Conservation (phyloP, 495 filamentous ascomycete species). For the Neurospora hispaniola region DNA sequence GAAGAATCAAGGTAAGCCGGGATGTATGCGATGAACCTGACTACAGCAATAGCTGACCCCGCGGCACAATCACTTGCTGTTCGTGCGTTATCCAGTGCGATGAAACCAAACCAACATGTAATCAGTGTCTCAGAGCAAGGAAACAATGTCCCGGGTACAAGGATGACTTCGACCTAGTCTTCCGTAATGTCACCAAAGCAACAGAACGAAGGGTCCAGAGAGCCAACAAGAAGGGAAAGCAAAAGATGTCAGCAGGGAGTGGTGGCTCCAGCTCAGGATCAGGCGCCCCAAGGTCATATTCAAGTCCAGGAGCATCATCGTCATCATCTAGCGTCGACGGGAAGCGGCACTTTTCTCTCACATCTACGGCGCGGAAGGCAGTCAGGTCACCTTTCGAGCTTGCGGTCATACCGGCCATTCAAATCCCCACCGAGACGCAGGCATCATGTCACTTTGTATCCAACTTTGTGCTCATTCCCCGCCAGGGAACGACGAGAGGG, state of each 20-base stretch:
- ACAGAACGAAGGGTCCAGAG: slow-evolving; percentile 42
- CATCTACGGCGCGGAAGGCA: not conserved
- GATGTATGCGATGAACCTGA: not conserved
- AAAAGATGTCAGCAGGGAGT: not conserved
- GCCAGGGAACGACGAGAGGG: slow-evolving; percentile 31
- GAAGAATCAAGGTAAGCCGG: slow-evolving; percentile 56
- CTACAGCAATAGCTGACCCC: not conserved
- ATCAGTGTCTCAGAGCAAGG: slow-evolving; percentile 55
- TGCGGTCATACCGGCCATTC: slow-evolving; percentile 19
- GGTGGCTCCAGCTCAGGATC: not conserved
- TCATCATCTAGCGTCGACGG: not conserved
- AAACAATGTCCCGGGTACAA: slow-evolving; percentile 59
- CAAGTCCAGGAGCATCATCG: not conserved
- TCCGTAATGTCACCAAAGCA: slow-evolving; percentile 55
- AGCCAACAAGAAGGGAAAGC: slow-evolving; percentile 24
- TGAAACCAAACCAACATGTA: slow-evolving; percentile 56
- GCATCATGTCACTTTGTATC: slow-evolving; percentile 45
- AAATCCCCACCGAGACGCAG: slow-evolving; percentile 33
- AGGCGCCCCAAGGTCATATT: not conserved
- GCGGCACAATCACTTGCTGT: not conserved
- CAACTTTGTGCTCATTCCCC: slow-evolving; percentile 44
- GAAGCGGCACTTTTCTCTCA: not conserved
- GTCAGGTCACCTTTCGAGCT: slow-evolving; percentile 8
- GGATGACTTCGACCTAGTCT: slow-evolving; percentile 57
- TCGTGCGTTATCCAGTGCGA: slow-evolving; percentile 43